phyloP scores from a whole-genome alignment of 2,329 filamentous ascomycete genomes.

The Aspergillus fructus region DNA sequence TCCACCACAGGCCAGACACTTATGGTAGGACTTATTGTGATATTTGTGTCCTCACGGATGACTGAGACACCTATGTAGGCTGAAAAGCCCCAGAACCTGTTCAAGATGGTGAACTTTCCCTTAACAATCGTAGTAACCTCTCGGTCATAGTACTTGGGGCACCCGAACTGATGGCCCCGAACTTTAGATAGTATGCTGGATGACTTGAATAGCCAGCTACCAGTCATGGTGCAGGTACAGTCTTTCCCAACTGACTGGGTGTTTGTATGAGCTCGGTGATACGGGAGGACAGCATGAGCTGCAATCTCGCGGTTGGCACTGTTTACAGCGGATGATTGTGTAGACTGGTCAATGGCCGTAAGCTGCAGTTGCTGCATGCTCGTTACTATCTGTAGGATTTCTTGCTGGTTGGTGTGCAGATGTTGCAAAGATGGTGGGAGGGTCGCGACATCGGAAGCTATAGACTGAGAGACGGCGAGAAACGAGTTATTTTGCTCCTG shows the following conservation, averaged over 20 bases:
- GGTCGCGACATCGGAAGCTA: background rate
- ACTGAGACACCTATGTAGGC: fast-evolving
- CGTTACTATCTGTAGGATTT: background rate
- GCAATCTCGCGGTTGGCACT: too few species aligned
- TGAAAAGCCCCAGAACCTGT: background rate
- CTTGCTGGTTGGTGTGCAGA: background rate
- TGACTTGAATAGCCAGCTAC: background rate
- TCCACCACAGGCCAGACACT: background rate
- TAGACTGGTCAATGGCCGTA: background rate
- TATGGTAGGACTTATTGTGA: background rate
- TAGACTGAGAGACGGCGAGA: background rate
- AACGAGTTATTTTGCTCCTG: background rate
- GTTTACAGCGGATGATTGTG: too few species aligned
- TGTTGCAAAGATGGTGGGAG: background rate
- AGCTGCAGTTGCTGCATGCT: background rate
- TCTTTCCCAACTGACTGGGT: too few species aligned
- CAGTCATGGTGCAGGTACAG: background rate
- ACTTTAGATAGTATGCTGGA: background rate
- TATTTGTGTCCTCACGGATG: background rate
- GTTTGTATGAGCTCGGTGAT: too few species aligned
- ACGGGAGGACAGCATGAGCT: background rate
- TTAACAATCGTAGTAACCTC: background rate
- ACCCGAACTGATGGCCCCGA: background rate
- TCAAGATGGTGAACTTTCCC: background rate
- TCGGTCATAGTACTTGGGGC: background rate